Evolutionary conservation across 768 basidiomycete species (phyloP), one percentile per base, ranked within the genome.

Genomic region (Termitomyces eurrhizus): DNA sequence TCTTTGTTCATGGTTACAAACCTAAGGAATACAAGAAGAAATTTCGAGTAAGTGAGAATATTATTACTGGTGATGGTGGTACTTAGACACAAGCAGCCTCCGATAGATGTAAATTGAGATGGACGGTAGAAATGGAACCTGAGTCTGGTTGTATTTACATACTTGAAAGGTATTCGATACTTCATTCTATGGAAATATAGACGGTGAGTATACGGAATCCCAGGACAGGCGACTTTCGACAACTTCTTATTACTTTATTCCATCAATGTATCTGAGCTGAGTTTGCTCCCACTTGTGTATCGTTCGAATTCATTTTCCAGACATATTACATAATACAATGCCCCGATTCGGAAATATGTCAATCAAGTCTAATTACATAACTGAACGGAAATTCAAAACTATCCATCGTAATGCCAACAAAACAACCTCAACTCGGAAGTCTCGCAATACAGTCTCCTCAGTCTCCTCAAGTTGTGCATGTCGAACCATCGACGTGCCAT

Each of bases 401-500:
- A 9, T 42, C 41, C 41, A n/a, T 42, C 3, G n/a, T 49, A 29
- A 64, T 67, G 78, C 73, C 79, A 18, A 67, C 74, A 37, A 77
- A 69, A 56, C 74, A 73, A 59, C 86, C 84, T 55, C 71, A 69
- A 51, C 77, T 90, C 32, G 90, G 88, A 46, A 90, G 88, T 67
- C 78, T 85, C 39, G 87, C 88, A 8, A 72, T 92, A 46, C 86
- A 91, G 73, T 82, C 82, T 7, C 88, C 89, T 33, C 69, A 78
- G 53, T 75, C 80, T 33, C 79, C 86, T 35, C 86, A 88, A 65
- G 77, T 82, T 3, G 85, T 92, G n/a, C 84, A 85, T 69, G 85
- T 93, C 55, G 83, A 86, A n/a, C 74, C 85, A 16, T 75, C 82
- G 64, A 92, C 89, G 65, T 94, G 92, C 65, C 80, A 86, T 60